phyloP scores from a whole-genome alignment of 768 basidiomycete genomes.

The Boletus patriciae region DNA sequence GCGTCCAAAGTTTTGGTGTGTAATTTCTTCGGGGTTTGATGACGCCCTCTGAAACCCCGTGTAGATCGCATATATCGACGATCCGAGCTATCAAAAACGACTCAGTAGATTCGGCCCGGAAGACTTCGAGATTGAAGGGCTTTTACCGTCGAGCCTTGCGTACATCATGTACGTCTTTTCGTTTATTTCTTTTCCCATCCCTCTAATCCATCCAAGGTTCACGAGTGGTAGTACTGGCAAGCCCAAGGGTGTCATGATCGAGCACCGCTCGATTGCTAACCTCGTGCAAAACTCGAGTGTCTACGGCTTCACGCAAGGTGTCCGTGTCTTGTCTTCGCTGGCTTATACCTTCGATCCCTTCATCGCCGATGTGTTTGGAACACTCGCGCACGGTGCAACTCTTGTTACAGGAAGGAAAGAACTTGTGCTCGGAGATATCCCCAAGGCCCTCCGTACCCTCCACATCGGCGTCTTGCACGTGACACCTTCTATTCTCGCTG shows the following conservation, averaged over 20 bases:
- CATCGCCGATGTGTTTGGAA: constrained; percentile 20
- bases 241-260: constrained; percentile 26
- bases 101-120: constrained; percentile 16
- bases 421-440: constrained; percentile 32
- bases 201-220: constrained; percentile 13
- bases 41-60: neutral
- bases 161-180: constrained; percentile 28
- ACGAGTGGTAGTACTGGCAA: constrained; percentile 27
- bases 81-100: constrained; percentile 28
- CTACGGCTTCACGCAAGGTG: constrained; percentile 25
- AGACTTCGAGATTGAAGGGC: constrained; percentile 20
- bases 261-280: constrained; percentile 22
- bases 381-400: constrained; percentile 21
- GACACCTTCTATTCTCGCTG: constrained; percentile 32
- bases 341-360: constrained; percentile 33
- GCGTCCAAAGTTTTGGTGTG: constrained; percentile 25
- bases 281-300: constrained; percentile 22
- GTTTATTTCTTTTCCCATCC: neutral
- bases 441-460: constrained; percentile 29
- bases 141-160: constrained; percentile 23
- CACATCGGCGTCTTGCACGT: constrained; percentile 28
- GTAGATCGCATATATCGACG: constrained; percentile 31
- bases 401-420: constrained; percentile 26
- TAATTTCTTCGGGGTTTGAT: neutral
- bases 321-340: constrained; percentile 28